phyloP scores from a whole-genome alignment of 2,329 filamentous ascomycete species.

The Talaromyces sp. region DNA sequence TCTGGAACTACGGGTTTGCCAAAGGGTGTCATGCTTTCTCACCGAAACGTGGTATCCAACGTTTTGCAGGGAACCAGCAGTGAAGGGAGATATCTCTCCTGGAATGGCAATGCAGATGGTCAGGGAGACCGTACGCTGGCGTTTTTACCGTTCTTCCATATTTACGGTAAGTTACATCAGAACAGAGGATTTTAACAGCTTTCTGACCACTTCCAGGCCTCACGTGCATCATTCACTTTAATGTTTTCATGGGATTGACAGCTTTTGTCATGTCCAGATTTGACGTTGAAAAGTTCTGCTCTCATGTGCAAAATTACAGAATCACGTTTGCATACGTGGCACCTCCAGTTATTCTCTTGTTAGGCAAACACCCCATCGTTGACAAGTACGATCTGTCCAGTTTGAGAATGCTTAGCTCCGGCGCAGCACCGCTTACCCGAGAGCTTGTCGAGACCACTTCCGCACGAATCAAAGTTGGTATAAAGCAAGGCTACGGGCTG shows the following conservation, averaged over 20 bases:
- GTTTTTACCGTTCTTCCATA: constrained; percentile 85
- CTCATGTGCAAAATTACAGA: constrained; percentile 65
- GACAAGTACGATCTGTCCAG: constrained; percentile 74
- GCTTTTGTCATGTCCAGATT: constrained; percentile 73
- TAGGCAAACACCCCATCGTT: constrained; percentile 74
- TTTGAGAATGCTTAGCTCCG: constrained; percentile 78
- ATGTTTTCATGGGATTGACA: constrained; percentile 60
- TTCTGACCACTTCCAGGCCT: constrained; percentile 49
- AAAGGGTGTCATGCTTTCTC: constrained; percentile 84
- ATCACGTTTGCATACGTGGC: constrained; percentile 78
- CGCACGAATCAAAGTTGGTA: constrained; percentile 65
- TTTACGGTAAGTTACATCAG: constrained; percentile 59
- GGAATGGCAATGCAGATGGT: constrained; percentile 55
- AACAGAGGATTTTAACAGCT: neutral
- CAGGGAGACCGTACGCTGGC: constrained; percentile 69
- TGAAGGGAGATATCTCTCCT: constrained; percentile 54
- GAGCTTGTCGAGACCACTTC: constrained; percentile 76
- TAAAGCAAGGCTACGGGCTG: constrained; percentile 91
- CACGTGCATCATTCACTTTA: constrained; percentile 65
- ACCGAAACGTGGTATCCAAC: constrained; percentile 77
- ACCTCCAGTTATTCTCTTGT: constrained; percentile 73
- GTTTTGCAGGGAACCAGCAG: constrained; percentile 50
- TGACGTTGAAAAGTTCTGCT: constrained; percentile 73
- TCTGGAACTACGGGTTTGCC: constrained; percentile 86
- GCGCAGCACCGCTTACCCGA: constrained; percentile 74